phyloP scores from a whole-genome alignment of 768 basidiomycete species.

The Mycena belliarum region DNA sequence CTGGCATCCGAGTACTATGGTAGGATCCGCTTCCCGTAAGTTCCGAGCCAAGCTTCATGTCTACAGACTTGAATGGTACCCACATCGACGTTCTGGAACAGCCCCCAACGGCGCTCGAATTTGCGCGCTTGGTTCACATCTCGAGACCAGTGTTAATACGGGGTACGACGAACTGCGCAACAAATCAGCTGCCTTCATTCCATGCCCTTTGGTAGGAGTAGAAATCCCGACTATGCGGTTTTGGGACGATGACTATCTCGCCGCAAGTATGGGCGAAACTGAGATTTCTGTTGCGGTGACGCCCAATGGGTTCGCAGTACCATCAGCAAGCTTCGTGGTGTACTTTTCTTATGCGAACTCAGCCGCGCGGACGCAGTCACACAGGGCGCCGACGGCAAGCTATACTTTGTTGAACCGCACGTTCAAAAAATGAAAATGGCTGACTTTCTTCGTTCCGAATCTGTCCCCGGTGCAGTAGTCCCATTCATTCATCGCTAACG shows the following conservation, averaged over 20 bases:
- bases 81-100: constrained; percentile 48
- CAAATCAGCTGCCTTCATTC: background rate
- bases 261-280: constrained; percentile 50
- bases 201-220: constrained; percentile 40
- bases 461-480: constrained; percentile 32
- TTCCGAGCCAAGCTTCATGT: background rate
- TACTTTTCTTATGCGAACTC: constrained; percentile 17
- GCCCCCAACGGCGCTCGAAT: constrained; percentile 69
- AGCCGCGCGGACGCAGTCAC: constrained; percentile 81
- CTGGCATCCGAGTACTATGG: constrained; percentile 44
- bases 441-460: constrained; percentile 50
- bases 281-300: constrained; percentile 77
- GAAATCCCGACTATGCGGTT: constrained; percentile 45
- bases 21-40: constrained; percentile 18
- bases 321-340: background rate
- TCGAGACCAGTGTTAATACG: constrained; percentile 75
- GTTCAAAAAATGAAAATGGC: constrained; percentile 68
- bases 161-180: constrained; percentile 38
- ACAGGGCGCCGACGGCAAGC: constrained; percentile 47
- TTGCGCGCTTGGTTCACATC: constrained; percentile 64
- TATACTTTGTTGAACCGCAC: constrained; percentile 78
- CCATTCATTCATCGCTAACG: background rate
- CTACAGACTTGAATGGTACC: constrained; percentile 61
- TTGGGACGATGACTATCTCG: constrained; percentile 72
- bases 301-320: constrained; percentile 68